Evolutionary conservation across 202 grass and related monocot genomes (phyloP).

Genomic region (Digitaria exilis): DNA sequence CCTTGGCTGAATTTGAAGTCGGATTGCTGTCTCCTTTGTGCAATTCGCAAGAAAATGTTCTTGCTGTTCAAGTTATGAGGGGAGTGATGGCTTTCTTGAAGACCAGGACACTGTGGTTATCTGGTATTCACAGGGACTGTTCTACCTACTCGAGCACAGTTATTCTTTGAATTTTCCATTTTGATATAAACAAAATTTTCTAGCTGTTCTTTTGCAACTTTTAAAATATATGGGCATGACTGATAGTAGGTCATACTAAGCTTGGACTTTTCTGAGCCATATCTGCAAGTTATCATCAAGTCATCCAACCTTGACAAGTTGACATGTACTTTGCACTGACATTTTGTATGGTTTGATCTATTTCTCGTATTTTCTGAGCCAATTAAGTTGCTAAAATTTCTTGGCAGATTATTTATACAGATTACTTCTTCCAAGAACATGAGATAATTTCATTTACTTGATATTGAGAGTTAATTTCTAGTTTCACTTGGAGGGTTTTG

Average conservation of each 20-base stretch:
- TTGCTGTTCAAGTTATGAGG: slow-evolving; percentile 95
- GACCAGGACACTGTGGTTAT: slow-evolving; percentile 97
- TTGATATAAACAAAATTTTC: slow-evolving; percentile 7
- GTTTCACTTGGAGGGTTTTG: not conserved
- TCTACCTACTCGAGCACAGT: slow-evolving; percentile 91
- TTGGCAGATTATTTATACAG: slow-evolving; percentile 89
- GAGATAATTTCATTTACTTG: slow-evolving; percentile 68
- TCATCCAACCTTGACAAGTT: too few species aligned
- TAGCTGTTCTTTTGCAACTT: not conserved
- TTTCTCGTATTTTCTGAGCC: not conserved
- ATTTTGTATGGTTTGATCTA: not conserved
- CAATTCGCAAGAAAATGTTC: slow-evolving; percentile 84
- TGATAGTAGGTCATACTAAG: not conserved
- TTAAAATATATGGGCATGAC: not conserved
- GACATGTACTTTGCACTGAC: slow-evolving; percentile 19
- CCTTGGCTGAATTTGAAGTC: slow-evolving; percentile 99
- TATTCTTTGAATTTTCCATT: slow-evolving; percentile 32
- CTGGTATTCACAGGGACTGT: slow-evolving; percentile 99
- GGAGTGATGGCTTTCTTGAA: slow-evolving; percentile 98
- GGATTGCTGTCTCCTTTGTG: slow-evolving; percentile 69
- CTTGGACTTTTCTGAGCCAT: not conserved
- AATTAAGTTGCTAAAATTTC: slow-evolving; percentile 2
- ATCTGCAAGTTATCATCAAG: not conserved
- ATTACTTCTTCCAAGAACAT: slow-evolving; percentile 95
- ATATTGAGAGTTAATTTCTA: slow-evolving; percentile 82